Conservation (phyloP, 257 asterid genomes). For the Solanum megistacrolobum region DNA sequence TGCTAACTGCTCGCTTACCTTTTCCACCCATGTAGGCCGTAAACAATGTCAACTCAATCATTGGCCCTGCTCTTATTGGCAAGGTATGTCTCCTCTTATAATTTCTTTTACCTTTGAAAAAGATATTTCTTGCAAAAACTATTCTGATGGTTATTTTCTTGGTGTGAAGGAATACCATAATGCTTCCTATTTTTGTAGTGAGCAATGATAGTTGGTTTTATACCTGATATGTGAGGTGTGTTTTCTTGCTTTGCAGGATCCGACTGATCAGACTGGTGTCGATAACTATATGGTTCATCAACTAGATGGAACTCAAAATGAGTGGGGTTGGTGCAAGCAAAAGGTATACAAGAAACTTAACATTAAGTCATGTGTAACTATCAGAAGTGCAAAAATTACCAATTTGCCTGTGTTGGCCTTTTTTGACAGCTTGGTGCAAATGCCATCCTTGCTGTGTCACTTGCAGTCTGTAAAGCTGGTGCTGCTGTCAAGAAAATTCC, state of each 20-base stretch:
- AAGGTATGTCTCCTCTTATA: conserved; percentile 27
- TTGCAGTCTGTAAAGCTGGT: conserved; percentile 94
- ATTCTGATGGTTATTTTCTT: background rate
- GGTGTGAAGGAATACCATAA: background rate
- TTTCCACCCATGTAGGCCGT: conserved; percentile 41
- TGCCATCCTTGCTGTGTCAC: conserved; percentile 93
- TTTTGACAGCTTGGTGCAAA: conserved; percentile 83
- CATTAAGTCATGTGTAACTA: background rate
- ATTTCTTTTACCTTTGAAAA: background rate
- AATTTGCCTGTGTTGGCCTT: background rate
- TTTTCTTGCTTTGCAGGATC: conserved; percentile 36
- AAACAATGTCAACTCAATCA: conserved; percentile 68
- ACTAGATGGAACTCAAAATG: conserved; percentile 93
- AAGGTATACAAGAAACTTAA: conserved; percentile 37
- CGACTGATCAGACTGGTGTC: conserved; percentile 75
- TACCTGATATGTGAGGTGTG: background rate
- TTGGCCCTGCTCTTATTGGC: conserved; percentile 88
- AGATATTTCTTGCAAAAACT: background rate
- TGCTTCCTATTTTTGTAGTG: background rate
- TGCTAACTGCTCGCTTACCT: background rate
- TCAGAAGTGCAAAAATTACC: background rate
- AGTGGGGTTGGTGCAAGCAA: conserved; percentile 99
- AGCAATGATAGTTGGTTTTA: background rate
- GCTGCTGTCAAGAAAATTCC: conserved; percentile 73
- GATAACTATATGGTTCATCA: conserved; percentile 92